Evolutionary conservation across 2,329 filamentous ascomycete genomes (phyloP).

Genomic region (Onygenales sp.): DNA sequence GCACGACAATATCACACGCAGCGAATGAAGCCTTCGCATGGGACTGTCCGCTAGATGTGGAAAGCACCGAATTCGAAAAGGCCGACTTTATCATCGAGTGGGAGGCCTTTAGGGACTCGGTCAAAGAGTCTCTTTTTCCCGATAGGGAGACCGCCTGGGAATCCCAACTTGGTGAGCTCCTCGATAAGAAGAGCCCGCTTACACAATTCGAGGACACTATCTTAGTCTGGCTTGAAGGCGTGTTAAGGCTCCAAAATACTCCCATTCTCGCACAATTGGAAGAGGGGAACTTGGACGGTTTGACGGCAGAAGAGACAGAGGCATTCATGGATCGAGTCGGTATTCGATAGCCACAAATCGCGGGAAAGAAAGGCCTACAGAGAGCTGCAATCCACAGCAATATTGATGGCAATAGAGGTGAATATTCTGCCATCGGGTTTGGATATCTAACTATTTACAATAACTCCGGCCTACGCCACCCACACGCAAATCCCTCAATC

Average conservation of each 20-base stretch:
- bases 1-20: constrained; percentile 24
- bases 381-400: background rate
- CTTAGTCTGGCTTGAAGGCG: constrained; percentile 31
- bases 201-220: constrained; percentile 31
- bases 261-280: constrained; percentile 46
- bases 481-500: constrained; percentile 42
- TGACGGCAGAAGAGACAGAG: constrained; percentile 29
- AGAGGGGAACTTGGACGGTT: constrained; percentile 32
- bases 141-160: constrained; percentile 8
- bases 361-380: background rate
- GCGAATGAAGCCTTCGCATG: constrained; percentile 39
- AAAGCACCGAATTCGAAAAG: background rate
- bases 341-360: background rate
- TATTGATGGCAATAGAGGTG: background rate
- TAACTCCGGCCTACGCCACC: background rate
- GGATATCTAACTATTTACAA: background rate
- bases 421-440: background rate
- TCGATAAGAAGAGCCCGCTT: constrained; percentile 20
- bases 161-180: constrained; percentile 19
- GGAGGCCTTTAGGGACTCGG: constrained; percentile 1
- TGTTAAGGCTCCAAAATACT: constrained; percentile 34
- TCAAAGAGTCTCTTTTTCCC: constrained; percentile 11
- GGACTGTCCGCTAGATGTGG: constrained; percentile 21
- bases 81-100: background rate
- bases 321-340: constrained; percentile 24